phyloP scores from a whole-genome alignment of 2,329 filamentous ascomycete genomes.

The Colletotrichum nymphaeae region DNA sequence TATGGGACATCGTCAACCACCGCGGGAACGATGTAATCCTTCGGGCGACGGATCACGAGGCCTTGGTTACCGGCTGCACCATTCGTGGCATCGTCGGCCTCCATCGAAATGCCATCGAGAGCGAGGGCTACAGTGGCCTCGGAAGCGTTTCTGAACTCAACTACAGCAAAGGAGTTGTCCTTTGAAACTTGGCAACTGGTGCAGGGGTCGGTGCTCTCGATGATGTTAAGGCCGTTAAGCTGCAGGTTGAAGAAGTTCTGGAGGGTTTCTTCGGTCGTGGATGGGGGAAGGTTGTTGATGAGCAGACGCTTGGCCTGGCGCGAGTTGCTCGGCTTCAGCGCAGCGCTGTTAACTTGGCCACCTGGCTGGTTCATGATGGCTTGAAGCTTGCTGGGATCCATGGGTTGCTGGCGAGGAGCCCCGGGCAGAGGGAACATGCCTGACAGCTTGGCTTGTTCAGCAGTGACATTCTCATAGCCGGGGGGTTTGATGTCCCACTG shows the following conservation, averaged over 20 bases:
- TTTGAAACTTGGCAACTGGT: constrained; percentile 84
- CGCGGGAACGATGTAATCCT: constrained; percentile 95
- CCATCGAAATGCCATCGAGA: constrained; percentile 90
- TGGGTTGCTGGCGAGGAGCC: constrained; percentile 91
- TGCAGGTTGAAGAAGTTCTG: constrained; percentile 94
- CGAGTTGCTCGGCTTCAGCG: constrained; percentile 91
- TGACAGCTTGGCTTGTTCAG: constrained; percentile 97
- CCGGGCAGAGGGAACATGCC: constrained; percentile 99
- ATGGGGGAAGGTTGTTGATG: constrained; percentile 82
- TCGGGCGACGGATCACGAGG: constrained; percentile 85
- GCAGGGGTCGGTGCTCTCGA: constrained; percentile 86
- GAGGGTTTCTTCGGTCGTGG: constrained; percentile 80
- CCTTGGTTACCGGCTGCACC: constrained; percentile 63
- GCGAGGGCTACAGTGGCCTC: constrained; percentile 94
- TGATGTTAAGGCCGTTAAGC: constrained; percentile 94
- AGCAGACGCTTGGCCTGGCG: constrained; percentile 94
- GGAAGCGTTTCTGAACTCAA: constrained; percentile 89
- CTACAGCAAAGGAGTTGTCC: constrained; percentile 82
- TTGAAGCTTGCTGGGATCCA: constrained; percentile 94
- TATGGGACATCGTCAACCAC: constrained; percentile 78
- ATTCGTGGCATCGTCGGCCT: constrained; percentile 72
- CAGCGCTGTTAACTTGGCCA: constrained; percentile 76
- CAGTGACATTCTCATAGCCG: constrained; percentile 97
- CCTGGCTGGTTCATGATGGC: constrained; percentile 94
- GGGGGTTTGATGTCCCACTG: constrained; percentile 99